These are phyloP conservation scores for Botrytis porri DNA, from an alignment of 2,329 filamentous ascomycete genomes.

Conservation along the genomic window DNA sequence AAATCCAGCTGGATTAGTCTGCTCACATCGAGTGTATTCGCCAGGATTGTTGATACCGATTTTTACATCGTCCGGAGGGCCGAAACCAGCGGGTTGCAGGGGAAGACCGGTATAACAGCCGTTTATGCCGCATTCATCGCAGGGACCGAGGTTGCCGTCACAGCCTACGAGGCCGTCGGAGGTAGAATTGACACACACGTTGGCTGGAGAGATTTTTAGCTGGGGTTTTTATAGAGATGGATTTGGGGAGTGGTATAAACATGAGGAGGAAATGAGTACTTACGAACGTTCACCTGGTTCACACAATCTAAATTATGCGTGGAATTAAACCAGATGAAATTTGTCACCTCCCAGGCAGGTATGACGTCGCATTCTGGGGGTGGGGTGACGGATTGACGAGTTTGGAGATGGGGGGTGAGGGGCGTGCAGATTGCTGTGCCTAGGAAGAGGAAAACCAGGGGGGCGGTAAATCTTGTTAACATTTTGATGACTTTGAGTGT, in stretches of 20 bases:
- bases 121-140: neutral
- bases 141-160: neutral
- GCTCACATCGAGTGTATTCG: neutral
- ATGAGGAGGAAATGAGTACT: neutral
- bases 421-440: neutral
- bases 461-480: neutral
- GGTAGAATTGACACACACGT: neutral
- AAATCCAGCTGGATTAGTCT: neutral
- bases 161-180: neutral
- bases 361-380: constrained; percentile 9
- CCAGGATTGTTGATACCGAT: neutral
- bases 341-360: neutral
- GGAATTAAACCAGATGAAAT: neutral
- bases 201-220: neutral
- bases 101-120: neutral
- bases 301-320: constrained; percentile 4
- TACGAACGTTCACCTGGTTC: neutral
- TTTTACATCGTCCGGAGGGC: neutral
- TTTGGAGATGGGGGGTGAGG: neutral
- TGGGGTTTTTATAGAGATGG: neutral
- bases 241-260: neutral
- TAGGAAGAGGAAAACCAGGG: neutral
- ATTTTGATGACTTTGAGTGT: neutral
- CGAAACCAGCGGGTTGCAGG: neutral
- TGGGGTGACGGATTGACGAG: neutral